Conservation (phyloP, 2,329 filamentous ascomycete species). For the Alternaria tenuissima region DNA sequence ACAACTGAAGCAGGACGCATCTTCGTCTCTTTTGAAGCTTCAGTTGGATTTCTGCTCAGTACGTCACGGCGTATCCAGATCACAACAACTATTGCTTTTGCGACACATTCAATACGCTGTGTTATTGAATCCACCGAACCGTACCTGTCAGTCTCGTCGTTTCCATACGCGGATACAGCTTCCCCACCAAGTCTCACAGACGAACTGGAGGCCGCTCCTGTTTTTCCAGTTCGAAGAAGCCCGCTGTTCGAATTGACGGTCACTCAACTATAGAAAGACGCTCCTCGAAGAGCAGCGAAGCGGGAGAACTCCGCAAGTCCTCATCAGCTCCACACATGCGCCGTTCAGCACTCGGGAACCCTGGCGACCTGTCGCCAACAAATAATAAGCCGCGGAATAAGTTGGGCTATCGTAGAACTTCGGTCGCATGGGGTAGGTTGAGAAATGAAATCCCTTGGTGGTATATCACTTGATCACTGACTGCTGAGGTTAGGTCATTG, state of each 20-base stretch:
- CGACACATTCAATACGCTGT: no score
- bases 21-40: no score
- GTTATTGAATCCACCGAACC: no score
- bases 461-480: conserved; percentile 23
- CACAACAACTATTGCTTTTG: no score
- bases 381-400: conserved; percentile 84
- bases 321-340: conserved; percentile 60
- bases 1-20: no score
- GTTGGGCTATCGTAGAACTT: conserved; percentile 92
- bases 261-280: conserved; percentile 49
- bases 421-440: conserved; percentile 90
- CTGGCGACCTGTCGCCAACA: conserved; percentile 56
- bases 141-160: no score
- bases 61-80: no score
- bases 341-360: conserved; percentile 48
- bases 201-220: conserved; percentile 27
- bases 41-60: no score
- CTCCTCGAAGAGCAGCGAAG: conserved; percentile 51
- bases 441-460: not conserved
- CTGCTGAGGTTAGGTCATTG: conserved; percentile 74
- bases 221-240: no score
- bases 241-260: conserved; percentile 27
- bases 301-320: conserved; percentile 53
- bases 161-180: no score
- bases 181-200: conserved; percentile 33